Conservation (phyloP, 2,329 filamentous ascomycete genomes). For the Ophiostoma pallidulum region DNA sequence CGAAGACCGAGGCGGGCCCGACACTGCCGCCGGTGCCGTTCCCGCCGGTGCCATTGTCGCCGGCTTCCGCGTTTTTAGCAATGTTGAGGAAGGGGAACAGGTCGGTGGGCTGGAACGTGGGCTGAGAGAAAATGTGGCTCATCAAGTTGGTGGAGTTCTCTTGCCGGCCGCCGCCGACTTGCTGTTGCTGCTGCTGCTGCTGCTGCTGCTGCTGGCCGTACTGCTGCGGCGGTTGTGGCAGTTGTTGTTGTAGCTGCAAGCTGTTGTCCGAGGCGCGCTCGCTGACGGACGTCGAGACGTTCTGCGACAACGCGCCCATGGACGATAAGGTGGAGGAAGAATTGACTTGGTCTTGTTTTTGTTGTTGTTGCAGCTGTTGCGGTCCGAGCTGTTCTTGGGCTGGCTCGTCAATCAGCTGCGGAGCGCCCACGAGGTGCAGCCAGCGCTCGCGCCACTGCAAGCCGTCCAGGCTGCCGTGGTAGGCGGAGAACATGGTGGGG, state of each 20-base stretch:
- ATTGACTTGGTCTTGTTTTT: no score
- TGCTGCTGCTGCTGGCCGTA: conserved; percentile 4
- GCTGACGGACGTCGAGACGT: conserved; percentile 1
- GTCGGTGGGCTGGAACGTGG: conserved; percentile 27
- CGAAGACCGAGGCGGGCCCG: conserved; percentile 6
- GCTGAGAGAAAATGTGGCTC: conserved; percentile 29
- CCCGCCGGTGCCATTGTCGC: not conserved
- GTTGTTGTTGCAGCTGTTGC: no score
- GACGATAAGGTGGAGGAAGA: not conserved
- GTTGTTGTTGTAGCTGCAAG: conserved; percentile 7
- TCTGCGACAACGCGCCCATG: not conserved
- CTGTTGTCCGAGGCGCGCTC: not conserved
- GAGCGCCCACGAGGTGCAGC: conserved; percentile 36
- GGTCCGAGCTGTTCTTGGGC: no score
- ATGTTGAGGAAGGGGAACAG: conserved; percentile 23
- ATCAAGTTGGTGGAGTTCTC: conserved; percentile 23
- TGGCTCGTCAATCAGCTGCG: conserved; percentile 15
- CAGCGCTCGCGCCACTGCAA: conserved; percentile 42
- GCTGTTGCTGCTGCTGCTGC: conserved; percentile 6
- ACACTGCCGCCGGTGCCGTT: not conserved
- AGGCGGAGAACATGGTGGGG: conserved; percentile 37
- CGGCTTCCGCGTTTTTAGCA: conserved; percentile 6
- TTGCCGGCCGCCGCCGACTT: not conserved
- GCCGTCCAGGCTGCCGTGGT: conserved; percentile 36
- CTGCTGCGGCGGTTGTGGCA: not conserved